These are phyloP conservation scores for Zygnema cylindricum DNA, from an alignment of 139 green algal species.

Conservation along the genomic window DNA sequence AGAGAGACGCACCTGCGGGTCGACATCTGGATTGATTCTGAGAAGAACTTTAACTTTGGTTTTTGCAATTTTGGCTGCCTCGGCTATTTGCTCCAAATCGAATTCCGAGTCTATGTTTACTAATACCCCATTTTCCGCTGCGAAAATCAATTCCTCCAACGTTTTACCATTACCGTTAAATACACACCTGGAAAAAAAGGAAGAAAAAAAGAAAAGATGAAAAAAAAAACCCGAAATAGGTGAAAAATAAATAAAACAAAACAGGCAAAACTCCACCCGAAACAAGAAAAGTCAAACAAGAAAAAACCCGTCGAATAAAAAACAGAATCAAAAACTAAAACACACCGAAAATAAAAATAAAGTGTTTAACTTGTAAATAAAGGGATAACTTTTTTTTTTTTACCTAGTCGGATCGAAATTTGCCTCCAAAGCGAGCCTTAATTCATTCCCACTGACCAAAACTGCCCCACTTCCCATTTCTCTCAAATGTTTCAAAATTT, in stretches of 20 bases:
- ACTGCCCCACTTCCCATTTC: slow-evolving; percentile 79
- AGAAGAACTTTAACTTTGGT: slow-evolving; percentile 77
- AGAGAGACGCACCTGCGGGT: no score
- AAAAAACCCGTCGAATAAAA: not conserved
- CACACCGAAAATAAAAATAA: not conserved
- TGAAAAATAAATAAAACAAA: slow-evolving; percentile 7
- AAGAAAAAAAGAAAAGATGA: no score
- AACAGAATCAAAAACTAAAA: not conserved
- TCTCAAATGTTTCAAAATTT: slow-evolving; percentile 85
- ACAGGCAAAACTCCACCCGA: slow-evolving; percentile 20
- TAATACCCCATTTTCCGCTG: slow-evolving; percentile 82
- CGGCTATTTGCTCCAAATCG: slow-evolving; percentile 85
- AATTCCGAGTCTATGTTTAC: slow-evolving; percentile 98
- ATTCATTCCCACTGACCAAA: slow-evolving; percentile 95
- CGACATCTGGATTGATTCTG: slow-evolving; percentile 97
- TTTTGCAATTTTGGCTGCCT: slow-evolving; percentile 64
- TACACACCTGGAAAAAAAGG: not conserved
- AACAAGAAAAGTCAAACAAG: not conserved
- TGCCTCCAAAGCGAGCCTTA: slow-evolving; percentile 82
- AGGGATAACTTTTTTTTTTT: no score
- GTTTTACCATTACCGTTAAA: slow-evolving; percentile 98
- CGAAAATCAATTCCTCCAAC: slow-evolving; percentile 88
- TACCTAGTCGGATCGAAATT: slow-evolving; percentile 90
- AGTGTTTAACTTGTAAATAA: no score
- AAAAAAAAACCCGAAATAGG: no score